Evolutionary conservation across 2,329 filamentous ascomycete species (phyloP).

Genomic region (Hymenoscyphus occultus): DNA sequence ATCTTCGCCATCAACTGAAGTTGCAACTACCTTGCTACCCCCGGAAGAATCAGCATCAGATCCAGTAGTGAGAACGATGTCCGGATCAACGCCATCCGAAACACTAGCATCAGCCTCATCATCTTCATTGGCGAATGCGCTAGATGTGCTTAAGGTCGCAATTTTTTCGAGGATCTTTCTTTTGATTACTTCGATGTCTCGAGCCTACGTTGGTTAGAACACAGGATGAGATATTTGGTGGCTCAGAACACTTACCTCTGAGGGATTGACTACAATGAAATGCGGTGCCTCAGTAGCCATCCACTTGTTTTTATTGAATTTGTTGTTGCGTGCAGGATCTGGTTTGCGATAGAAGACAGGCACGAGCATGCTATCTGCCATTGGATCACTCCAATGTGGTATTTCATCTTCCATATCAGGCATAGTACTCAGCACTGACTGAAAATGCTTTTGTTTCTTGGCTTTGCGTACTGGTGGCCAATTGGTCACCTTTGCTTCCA

Average conservation of each 20-base stretch:
- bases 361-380: constrained; percentile 66
- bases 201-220: constrained; percentile 39
- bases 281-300: constrained; percentile 45
- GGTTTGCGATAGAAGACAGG: constrained; percentile 63
- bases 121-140: constrained; percentile 48
- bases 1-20: constrained; percentile 84
- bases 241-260: constrained; percentile 56
- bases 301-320: constrained; percentile 36
- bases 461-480: constrained; percentile 54
- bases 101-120: constrained; percentile 40
- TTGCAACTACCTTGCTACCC: constrained; percentile 69
- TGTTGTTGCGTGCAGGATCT: constrained; percentile 33
- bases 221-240: constrained; percentile 26
- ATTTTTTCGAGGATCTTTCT: constrained; percentile 77
- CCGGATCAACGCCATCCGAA: constrained; percentile 60
- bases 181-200: constrained; percentile 65
- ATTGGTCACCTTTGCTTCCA: constrained; percentile 78
- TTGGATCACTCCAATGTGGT: constrained; percentile 55
- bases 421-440: constrained; percentile 44
- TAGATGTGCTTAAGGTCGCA: constrained; percentile 70
- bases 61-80: constrained; percentile 63
- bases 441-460: constrained; percentile 29
- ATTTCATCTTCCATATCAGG: constrained; percentile 46
- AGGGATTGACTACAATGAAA: constrained; percentile 71
- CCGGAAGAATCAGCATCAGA: constrained; percentile 65